Percentiles rank a stretch among this genome's conserved stretches.
phyloP scores from a whole-genome alignment of 768 basidiomycete species.

The Lepiota venenata region DNA sequence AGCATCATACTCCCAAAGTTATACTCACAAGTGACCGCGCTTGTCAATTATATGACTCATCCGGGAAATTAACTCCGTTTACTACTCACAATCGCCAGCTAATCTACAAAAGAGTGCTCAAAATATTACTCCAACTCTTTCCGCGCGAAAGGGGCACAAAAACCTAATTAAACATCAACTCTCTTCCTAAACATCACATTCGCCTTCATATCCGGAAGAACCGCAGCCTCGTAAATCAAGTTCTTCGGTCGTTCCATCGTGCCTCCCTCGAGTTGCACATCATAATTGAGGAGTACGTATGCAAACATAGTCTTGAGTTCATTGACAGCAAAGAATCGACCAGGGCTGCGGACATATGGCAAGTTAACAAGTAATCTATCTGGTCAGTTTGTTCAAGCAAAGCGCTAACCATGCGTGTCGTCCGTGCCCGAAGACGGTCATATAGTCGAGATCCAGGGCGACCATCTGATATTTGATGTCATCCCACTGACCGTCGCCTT shows the following conservation, averaged over 20 bases:
- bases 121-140: no score
- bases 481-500: slow-evolving; percentile 13
- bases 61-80: no score
- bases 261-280: slow-evolving; percentile 23
- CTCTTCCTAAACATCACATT: slow-evolving; percentile 15
- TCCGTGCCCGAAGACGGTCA: slow-evolving; percentile 35
- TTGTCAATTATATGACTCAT: no score
- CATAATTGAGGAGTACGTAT: slow-evolving; percentile 33
- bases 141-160: no score
- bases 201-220: slow-evolving; percentile 8
- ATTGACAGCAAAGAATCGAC: slow-evolving; percentile 42
- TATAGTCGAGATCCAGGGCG: slow-evolving; percentile 25
- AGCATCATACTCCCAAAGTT: no score
- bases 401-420: slow-evolving; percentile 24
- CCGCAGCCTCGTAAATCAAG: not conserved
- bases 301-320: slow-evolving; percentile 40
- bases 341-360: slow-evolving; percentile 23
- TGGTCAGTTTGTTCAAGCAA: not conserved
- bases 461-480: slow-evolving; percentile 30
- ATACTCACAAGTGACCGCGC: no score
- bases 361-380: not conserved
- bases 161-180: not conserved
- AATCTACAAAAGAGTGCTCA: no score
- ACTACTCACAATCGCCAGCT: no score
- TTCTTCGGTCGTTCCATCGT: slow-evolving; percentile 5